These are phyloP conservation scores for Botrytis galanthina DNA, from an alignment of 2,329 filamentous ascomycete species.

Conservation along the genomic window DNA sequence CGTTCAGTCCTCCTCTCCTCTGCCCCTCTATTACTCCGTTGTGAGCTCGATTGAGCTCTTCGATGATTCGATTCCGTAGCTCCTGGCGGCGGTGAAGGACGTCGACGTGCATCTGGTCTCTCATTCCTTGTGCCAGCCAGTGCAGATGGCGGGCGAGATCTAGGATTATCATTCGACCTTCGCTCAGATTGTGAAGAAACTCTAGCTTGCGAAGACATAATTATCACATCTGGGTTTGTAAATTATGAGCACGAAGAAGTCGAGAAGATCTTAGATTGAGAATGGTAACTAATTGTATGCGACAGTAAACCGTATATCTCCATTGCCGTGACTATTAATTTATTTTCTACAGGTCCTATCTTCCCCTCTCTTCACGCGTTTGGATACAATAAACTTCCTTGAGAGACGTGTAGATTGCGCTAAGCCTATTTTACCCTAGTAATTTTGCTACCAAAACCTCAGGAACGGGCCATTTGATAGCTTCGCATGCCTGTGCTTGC, in stretches of 20 bases:
- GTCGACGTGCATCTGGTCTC: slow-evolving; percentile 31
- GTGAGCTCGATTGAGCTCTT: slow-evolving; percentile 55
- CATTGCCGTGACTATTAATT: slow-evolving; percentile 13
- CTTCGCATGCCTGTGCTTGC: slow-evolving; percentile 24
- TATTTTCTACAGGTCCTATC: background rate
- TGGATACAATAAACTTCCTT: slow-evolving; percentile 16
- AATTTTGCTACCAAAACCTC: background rate
- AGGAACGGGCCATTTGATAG: slow-evolving; percentile 17
- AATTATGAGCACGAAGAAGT: slow-evolving; percentile 13
- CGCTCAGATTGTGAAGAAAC: slow-evolving; percentile 36
- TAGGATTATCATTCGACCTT: slow-evolving; percentile 33
- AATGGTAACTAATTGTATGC: slow-evolving; percentile 10
- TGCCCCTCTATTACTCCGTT: slow-evolving; percentile 48
- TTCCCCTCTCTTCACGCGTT: slow-evolving; percentile 14
- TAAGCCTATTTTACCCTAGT: slow-evolving; percentile 11
- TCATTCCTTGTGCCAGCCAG: slow-evolving; percentile 29
- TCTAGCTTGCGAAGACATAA: slow-evolving; percentile 39
- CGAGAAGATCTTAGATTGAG: slow-evolving; percentile 3
- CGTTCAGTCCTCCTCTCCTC: slow-evolving; percentile 54
- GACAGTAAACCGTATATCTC: slow-evolving; percentile 13
- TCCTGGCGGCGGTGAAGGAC: slow-evolving; percentile 33
- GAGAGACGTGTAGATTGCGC: slow-evolving; percentile 13
- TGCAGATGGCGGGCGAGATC: slow-evolving; percentile 35
- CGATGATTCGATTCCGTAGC: slow-evolving; percentile 47
- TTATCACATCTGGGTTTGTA: slow-evolving; percentile 32